Percentiles rank a stretch among this genome's conserved stretches.
phyloP scores from a whole-genome alignment of 768 basidiomycete species.

The Terana coerulea region DNA sequence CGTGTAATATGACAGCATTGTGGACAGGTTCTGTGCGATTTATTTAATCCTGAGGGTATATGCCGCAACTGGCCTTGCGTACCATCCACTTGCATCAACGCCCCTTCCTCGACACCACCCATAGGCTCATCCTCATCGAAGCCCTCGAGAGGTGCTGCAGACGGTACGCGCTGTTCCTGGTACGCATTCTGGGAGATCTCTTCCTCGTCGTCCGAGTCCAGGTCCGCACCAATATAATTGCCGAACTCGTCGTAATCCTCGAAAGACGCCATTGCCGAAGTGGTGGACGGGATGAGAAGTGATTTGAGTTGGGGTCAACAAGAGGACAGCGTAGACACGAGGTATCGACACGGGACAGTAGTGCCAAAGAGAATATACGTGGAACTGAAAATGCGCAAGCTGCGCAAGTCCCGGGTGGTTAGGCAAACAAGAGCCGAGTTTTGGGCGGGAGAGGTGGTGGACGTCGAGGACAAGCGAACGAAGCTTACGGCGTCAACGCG shows the following conservation, averaged over 20 bases:
- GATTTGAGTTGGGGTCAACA: not conserved
- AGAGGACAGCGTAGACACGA: not conserved
- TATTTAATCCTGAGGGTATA: not conserved
- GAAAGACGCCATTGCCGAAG: slow-evolving; percentile 58
- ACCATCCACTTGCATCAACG: slow-evolving; percentile 88
- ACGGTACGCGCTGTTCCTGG: slow-evolving; percentile 28
- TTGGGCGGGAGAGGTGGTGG: not conserved
- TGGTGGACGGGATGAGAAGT: not conserved
- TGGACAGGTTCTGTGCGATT: slow-evolving; percentile 58
- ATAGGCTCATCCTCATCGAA: slow-evolving; percentile 70
- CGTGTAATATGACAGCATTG: slow-evolving; percentile 86
- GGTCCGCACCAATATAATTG: slow-evolving; percentile 95
- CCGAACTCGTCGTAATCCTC: slow-evolving; percentile 93
- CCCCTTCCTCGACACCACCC: slow-evolving; percentile 47
- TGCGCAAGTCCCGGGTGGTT: not conserved
- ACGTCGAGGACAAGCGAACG: slow-evolving; percentile 1
- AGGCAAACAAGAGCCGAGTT: not conserved
- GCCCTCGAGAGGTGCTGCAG: slow-evolving; percentile 65
- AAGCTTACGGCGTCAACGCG: slow-evolving; percentile 10
- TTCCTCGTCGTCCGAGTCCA: slow-evolving; percentile 82
- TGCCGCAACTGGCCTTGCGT: slow-evolving; percentile 16
- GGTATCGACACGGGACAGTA: not conserved
- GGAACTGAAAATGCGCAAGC: not conserved
- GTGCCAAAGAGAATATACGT: not conserved
- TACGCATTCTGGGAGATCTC: slow-evolving; percentile 49